Evolutionary conservation across 768 basidiomycete genomes (phyloP), one percentile per base, ranked within the genome.

Genomic region (Guyanaporus albipodus): DNA sequence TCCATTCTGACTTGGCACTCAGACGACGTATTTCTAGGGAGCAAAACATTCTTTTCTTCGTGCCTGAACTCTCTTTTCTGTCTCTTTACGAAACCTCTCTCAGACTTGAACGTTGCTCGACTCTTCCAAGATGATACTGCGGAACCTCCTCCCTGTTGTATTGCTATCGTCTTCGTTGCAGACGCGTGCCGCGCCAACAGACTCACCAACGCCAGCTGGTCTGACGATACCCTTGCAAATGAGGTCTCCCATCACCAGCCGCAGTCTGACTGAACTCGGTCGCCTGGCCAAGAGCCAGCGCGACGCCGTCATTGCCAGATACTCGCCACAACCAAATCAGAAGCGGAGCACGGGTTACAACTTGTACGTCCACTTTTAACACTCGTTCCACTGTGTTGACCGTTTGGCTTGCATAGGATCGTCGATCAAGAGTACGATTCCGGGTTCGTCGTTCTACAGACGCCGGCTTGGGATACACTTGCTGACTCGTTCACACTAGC

Each of bases 341-440:
- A 77, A 70, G 51, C 73, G 82, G 37, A 70, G 70, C 26, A 60
- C 67, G 15, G 80, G 81, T 9, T 73, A 73, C 27, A 80, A 81
- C 57, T 54, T 74, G 80, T 81, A 48, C 15, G 76, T 64, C 21
- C 2, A n/a, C 18, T 33, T 17, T 22, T 23, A 11, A 32, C 14
- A n/a, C n/a, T 15, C 15, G 9, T 32, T 12, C n/a, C 15, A n/a
- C 8, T 0, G 18, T 33, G 19, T 48, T 60, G 19, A 58, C 29
- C 8, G 5, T 12, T 10, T 6, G 22, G 10, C n/a, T 32, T 29
- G 27, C 26, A 12, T 52, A 88, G 85, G 40, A 63, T 87, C 15
- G 72, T 76, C 15, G 80, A 86, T 56, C 83, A 88, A 64, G 73
- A 74, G 31, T 62, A 70, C 12, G 87, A 90, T 63, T 82, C 84